Conservation (phyloP, 225 moss, liverwort and hornwort genomes). For the Pleurozium schreberi region DNA sequence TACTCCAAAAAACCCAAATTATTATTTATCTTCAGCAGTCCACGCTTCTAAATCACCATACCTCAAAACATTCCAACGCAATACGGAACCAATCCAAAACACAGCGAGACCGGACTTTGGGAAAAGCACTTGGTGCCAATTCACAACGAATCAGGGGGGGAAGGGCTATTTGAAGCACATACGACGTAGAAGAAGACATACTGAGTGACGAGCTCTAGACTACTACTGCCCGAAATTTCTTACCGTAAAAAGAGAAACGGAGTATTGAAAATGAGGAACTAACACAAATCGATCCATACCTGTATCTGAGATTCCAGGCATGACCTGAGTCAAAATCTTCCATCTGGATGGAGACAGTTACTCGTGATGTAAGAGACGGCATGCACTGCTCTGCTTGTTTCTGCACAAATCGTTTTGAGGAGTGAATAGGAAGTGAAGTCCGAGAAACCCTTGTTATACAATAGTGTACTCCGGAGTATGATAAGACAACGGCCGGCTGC, state of each 20-base stretch:
- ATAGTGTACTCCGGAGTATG: no score
- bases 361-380: slow-evolving; percentile 18
- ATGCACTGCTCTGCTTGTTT: slow-evolving; percentile 37
- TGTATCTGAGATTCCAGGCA: slow-evolving; percentile 36
- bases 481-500: no score
- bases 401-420: not conserved
- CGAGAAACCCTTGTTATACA: not conserved
- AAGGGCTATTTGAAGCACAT: not conserved
- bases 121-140: not conserved
- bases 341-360: slow-evolving; percentile 19
- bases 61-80: not conserved
- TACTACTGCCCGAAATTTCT: not conserved
- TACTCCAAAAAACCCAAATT: not conserved
- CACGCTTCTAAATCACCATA: not conserved
- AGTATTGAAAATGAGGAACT: not conserved
- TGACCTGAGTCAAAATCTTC: slow-evolving; percentile 37
- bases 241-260: not conserved
- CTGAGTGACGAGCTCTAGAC: not conserved
- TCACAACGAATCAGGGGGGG: not conserved
- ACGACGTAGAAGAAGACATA: not conserved
- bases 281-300: not conserved
- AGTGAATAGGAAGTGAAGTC: not conserved
- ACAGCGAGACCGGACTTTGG: not conserved
- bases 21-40: not conserved
- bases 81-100: not conserved